Evolutionary conservation across 202 grass and related monocot genomes (phyloP), one percentile per base, ranked within the genome.

Genomic region (Cymbopogon flexuosus): DNA sequence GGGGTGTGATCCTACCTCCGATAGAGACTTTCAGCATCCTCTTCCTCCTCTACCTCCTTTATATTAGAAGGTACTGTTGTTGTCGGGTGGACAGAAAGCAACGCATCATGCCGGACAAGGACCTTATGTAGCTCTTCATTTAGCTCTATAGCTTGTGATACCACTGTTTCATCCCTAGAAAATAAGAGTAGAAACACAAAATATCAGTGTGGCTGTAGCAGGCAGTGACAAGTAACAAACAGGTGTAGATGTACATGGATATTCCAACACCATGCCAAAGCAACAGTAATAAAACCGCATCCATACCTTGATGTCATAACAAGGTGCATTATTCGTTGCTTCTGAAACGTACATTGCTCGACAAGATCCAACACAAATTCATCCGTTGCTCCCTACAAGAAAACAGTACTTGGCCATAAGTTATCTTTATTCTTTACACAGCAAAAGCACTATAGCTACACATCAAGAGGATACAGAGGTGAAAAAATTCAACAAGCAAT

Each of bases 291-390:
- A 59, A 87, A 45, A 39, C 1, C 11, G 15, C 21, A 40, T 29
- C 6, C 27, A 63, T 64, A 95, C 96, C 90, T 81, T 74, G 92
- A 90, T 3, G 90, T 99, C 96, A 99, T 95, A 75, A 93, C 87
- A 15, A 99, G 87, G 79, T 99, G 92, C 90, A 99, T 95, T 76
- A 99, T 75, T 34, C 92, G 77, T 63, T 99, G 96, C 71, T 99
- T 99, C 75, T 99, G 96, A 70, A 95, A 99, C 63, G 90, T 95
- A 62, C 96, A 95, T 80, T 99, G 96, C 70, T 99, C 96, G 14
- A 99, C 90, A 63, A 99, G 87, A 88, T 99, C 96, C 60, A 99
- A 84, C 66, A 90, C 92, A 84, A 99, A 95, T 68, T 95, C 96
- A 90, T 93, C 92, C 11, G 89, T 90, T 76, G 88, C 92, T 77